Percentiles rank a stretch among this genome's conserved stretches.
Evolutionary conservation across 177 flowering plant species (phyloP).

Genomic region (Telopea speciosissima): DNA sequence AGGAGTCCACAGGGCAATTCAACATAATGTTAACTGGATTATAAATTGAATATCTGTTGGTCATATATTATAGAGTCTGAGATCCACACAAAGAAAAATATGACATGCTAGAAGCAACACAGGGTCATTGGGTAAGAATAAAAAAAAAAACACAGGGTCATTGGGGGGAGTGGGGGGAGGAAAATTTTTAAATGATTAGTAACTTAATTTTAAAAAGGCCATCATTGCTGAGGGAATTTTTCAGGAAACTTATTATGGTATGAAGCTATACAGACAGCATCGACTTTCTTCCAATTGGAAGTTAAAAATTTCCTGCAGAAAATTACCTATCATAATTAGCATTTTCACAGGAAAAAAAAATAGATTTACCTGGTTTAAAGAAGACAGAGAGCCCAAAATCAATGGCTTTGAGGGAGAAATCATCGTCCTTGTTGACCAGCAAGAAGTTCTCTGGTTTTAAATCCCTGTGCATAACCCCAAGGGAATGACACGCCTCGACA

Average conservation of each 20-base stretch:
- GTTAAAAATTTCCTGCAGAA: neutral
- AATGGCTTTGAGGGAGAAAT: constrained; percentile 97
- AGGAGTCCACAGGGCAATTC: neutral
- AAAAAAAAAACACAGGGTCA: neutral
- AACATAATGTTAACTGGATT: neutral
- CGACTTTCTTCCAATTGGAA: too few relatives aligned
- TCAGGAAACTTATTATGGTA: too few relatives aligned
- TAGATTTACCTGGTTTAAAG: constrained; percentile 84
- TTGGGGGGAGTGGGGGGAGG: neutral
- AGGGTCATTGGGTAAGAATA: neutral
- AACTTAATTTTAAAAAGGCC: neutral
- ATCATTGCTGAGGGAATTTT: neutral
- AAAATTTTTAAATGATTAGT: neutral
- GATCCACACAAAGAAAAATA: neutral
- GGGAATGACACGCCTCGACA: constrained; percentile 96
- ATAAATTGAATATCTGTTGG: neutral
- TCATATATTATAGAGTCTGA: neutral
- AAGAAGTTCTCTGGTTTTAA: constrained; percentile 96
- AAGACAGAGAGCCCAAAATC: constrained; percentile 98
- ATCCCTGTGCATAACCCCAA: constrained; percentile 98
- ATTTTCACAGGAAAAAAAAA: neutral
- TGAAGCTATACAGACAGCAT: too few relatives aligned
- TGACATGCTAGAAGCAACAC: too few relatives aligned
- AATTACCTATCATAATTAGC: neutral
- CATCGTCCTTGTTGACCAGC: constrained; percentile 93